Conservation (phyloP, 768 basidiomycete genomes). For the Naganishia kalamii region DNA sequence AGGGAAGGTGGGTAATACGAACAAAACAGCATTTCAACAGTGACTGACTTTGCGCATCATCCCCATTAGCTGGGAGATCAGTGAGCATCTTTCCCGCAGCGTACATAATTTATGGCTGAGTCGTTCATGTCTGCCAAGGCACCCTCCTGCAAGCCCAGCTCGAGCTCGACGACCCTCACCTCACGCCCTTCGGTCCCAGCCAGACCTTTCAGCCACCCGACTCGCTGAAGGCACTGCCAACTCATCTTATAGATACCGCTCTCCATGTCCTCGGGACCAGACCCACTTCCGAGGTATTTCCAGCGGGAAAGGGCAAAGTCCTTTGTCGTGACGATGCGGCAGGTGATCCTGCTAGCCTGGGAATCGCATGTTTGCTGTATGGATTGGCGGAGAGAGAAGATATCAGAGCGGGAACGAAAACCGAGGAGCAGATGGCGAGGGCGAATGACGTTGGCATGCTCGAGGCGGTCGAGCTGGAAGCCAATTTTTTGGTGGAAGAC, state of each 20-base stretch:
- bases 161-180: background rate
- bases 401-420: conserved; percentile 31
- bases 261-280: background rate
- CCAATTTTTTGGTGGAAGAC: conserved; percentile 24
- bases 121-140: background rate
- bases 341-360: conserved; percentile 43
- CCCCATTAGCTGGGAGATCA: no score
- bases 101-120: no score
- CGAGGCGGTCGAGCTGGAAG: conserved; percentile 32
- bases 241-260: background rate
- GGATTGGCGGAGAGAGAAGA: conserved; percentile 24
- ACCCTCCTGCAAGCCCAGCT: conserved; percentile 1
- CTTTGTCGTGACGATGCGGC: conserved; percentile 39
- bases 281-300: background rate
- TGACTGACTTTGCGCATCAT: no score
- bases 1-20: no score
- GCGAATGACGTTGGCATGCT: conserved; percentile 25
- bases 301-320: conserved; percentile 18
- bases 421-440: conserved; percentile 29
- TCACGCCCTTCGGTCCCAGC: background rate
- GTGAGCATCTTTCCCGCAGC: no score
- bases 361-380: conserved; percentile 31
- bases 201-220: background rate
- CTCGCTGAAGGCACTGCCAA: background rate
- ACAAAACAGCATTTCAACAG: no score